A percentile compares a stretch with the other conserved stretches of the same genome.
Conservation (phyloP, 352 stramenopile species). For the Globisporangium perplexum region DNA sequence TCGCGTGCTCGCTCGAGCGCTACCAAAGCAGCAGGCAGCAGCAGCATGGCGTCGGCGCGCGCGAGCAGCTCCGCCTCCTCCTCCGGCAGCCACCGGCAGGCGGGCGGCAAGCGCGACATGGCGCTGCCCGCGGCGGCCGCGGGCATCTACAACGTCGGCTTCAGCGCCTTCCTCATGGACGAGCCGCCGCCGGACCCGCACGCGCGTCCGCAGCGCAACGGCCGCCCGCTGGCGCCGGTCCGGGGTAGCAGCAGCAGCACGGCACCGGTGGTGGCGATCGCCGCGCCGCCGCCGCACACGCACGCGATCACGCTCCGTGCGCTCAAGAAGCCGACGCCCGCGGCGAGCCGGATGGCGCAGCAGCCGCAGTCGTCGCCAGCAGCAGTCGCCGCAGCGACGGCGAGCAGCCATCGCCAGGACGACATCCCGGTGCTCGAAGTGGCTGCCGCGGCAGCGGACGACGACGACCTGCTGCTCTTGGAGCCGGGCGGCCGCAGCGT, state of each 20-base stretch:
- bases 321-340: background rate
- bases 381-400: constrained; percentile 3
- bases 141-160: constrained; percentile 21
- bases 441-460: constrained; percentile 19
- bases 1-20: background rate
- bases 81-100: background rate
- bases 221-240: constrained; percentile 2
- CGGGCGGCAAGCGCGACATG: constrained; percentile 5
- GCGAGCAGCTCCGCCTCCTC: constrained; percentile 5
- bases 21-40: background rate
- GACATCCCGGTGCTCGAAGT: constrained; percentile 72
- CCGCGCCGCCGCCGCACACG: background rate
- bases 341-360: no score
- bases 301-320: background rate
- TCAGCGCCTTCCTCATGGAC: constrained; percentile 61
- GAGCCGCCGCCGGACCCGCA: constrained; percentile 27
- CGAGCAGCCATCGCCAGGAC: constrained; percentile 21
- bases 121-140: constrained; percentile 1
- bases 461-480: constrained; percentile 11
- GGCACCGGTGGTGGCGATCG: constrained; percentile 7
- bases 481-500: background rate
- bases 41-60: constrained; percentile 5
- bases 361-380: background rate
- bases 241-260: constrained; percentile 3
- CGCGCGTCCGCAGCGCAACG: constrained; percentile 11